Percentiles rank a stretch among this genome's conserved stretches.
Evolutionary conservation across 495 filamentous ascomycete species (phyloP).

Genomic region (Tuber umbilicatum): DNA sequence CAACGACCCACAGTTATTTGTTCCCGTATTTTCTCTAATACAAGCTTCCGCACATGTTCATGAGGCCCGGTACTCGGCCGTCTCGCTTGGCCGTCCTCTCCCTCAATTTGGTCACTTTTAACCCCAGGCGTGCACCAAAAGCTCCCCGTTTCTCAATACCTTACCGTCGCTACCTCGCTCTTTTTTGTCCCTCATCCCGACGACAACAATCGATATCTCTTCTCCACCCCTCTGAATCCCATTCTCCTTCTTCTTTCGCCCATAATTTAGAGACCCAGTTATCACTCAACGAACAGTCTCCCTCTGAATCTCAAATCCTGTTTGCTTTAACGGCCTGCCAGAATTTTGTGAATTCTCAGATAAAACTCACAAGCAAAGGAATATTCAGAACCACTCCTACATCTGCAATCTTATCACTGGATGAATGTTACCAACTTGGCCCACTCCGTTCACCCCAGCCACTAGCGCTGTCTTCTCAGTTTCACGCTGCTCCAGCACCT

Average conservation of each 20-base stretch:
- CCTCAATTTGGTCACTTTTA: not conserved
- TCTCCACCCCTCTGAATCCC: not conserved
- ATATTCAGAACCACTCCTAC: slow-evolving; percentile 45
- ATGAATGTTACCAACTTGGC: slow-evolving; percentile 44
- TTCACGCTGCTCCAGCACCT: not conserved
- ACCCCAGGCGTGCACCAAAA: not conserved
- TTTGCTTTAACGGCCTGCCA: slow-evolving; percentile 48
- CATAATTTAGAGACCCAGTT: not conserved
- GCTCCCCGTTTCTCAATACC: not conserved
- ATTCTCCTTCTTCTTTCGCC: not conserved
- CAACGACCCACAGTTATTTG: not conserved
- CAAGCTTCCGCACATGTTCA: not conserved
- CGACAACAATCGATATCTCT: not conserved
- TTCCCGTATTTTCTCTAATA: not conserved
- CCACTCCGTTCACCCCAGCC: not conserved
- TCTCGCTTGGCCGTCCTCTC: not conserved
- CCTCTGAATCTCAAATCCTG: slow-evolving; percentile 41
- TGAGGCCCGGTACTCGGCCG: not conserved
- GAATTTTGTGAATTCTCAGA: slow-evolving; percentile 44
- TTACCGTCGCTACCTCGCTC: not conserved
- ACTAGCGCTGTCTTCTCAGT: not conserved
- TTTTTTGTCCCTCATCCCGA: not conserved
- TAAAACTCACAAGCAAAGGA: slow-evolving; percentile 24
- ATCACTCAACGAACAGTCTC: slow-evolving; percentile 13
- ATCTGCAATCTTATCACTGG: slow-evolving; percentile 50